Evolutionary conservation across 176 grass and related monocot genomes (phyloP).

Genomic region (Avena atlantica): DNA sequence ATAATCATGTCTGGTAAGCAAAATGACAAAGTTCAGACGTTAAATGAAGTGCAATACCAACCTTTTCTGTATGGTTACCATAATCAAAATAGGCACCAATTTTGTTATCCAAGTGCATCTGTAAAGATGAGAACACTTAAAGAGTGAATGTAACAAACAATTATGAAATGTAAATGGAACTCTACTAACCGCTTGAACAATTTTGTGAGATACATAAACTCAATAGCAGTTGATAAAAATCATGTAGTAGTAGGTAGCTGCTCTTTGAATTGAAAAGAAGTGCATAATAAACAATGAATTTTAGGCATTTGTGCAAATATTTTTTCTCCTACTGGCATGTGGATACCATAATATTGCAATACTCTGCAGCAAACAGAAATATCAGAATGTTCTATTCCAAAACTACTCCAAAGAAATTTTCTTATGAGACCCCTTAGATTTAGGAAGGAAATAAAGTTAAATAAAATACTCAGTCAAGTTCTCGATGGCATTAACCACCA

Average conservation of each 20-base stretch:
- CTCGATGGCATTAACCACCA: neutral
- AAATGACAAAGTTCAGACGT: constrained; percentile 35
- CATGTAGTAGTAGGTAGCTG: neutral
- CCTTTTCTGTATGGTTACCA: constrained; percentile 97
- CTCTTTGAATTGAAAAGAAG: neutral
- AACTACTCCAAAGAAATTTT: neutral
- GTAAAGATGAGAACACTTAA: constrained; percentile 42
- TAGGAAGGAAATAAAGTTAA: neutral
- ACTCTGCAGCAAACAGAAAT: constrained; percentile 12
- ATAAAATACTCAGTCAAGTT: neutral
- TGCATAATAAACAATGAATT: constrained; percentile 14
- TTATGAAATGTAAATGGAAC: constrained; percentile 3
- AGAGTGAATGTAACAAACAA: constrained; percentile 21
- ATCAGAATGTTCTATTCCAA: neutral
- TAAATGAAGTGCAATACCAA: constrained; percentile 37
- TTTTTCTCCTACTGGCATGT: constrained; percentile 15
- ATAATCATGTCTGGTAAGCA: constrained; percentile 19
- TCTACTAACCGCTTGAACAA: neutral
- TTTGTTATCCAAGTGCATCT: constrained; percentile 91
- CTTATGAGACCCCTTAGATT: neutral
- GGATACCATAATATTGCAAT: neutral
- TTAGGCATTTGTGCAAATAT: neutral
- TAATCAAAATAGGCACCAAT: constrained; percentile 88
- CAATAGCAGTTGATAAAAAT: neutral
- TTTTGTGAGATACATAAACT: constrained; percentile 8